Evolutionary conservation across 2,329 filamentous ascomycete genomes (phyloP), one percentile per base, ranked within the genome.

Genomic region (Chaetomium globosum): DNA sequence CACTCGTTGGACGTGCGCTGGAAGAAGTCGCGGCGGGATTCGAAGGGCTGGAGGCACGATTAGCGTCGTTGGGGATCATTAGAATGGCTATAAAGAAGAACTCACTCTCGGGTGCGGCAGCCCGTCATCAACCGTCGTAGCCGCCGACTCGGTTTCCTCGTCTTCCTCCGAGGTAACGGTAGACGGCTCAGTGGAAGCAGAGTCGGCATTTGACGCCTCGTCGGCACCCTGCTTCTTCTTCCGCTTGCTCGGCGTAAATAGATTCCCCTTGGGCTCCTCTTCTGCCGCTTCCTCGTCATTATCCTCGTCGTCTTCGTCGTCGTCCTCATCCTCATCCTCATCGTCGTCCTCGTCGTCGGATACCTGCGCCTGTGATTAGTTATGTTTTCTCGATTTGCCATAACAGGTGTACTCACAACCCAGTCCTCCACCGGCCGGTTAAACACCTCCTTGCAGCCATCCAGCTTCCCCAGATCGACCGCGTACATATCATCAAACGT

Each of bases 401-500:
- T 16, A 19, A 19, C 36, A 43, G 16, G 39, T 19, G 39, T n/a
- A 78, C 83, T 78, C 75, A 90, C 88, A 63, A 88, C 79, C 93
- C 93, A 97, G 75, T 96, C 93, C 73, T 92, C 86, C 31, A 93
- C 88, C 71, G 96, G 90, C 61, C 92, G 85, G 75, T 84, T 91
- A 80, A 94, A 98, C 56, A 98, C 86, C 77, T 97, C 90, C 75
- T 93, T 94, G 69, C 95, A 94, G 3, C 95, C 95, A 71, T 98
- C 93, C 67, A 99, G 83, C 77, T 97, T 97, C 66, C 90, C 93
- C n/a, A 99, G 82, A 73, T 99, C 93, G 66, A 98, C 88, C 2
- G 92, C 89, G 78, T 96, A 96, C 77, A 99, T 82, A 73, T 99
- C 95, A 71, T 97, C 93, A 77, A 98, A 97, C 0, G 93, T 98